These are phyloP conservation scores for Alternaria sp. DNA, from an alignment of 2,329 filamentous ascomycete species.

Conservation along the genomic window DNA sequence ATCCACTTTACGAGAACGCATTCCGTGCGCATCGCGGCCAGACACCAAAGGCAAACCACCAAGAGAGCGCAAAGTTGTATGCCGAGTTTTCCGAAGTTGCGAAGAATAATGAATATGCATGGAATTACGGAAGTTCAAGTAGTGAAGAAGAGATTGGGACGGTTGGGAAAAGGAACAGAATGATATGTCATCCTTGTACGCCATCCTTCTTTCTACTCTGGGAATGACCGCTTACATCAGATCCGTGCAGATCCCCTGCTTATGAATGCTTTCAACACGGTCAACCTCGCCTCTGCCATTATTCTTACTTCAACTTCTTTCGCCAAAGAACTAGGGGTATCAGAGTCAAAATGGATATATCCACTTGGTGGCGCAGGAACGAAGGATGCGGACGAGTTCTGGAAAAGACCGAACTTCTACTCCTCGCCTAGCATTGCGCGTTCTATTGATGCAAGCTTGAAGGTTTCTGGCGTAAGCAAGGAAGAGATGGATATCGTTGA, in stretches of 20 bases:
- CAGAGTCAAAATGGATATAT: slow-evolving; percentile 68
- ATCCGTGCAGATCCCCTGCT: slow-evolving; percentile 67
- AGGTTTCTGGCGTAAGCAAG: slow-evolving; percentile 57
- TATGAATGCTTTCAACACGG: slow-evolving; percentile 77
- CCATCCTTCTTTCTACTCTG: slow-evolving; percentile 8
- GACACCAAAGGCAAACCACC: slow-evolving; percentile 63
- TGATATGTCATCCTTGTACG: slow-evolving; percentile 74
- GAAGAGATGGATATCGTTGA: slow-evolving; percentile 69
- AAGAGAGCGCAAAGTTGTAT: slow-evolving; percentile 69
- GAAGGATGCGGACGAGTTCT: slow-evolving; percentile 67
- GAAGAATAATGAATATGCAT: slow-evolving; percentile 62
- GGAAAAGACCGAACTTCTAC: slow-evolving; percentile 68
- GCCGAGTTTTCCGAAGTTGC: slow-evolving; percentile 68
- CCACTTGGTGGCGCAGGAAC: slow-evolving; percentile 71
- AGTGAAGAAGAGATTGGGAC: slow-evolving; percentile 63
- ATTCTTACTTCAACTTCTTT: slow-evolving; percentile 67
- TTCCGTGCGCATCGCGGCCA: slow-evolving; percentile 67
- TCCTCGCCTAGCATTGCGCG: slow-evolving; percentile 66
- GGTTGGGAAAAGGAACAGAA: slow-evolving; percentile 66
- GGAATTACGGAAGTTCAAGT: slow-evolving; percentile 63
- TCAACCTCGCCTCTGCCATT: slow-evolving; percentile 70
- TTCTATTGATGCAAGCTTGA: slow-evolving; percentile 65
- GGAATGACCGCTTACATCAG: neutral
- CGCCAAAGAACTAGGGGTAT: slow-evolving; percentile 65
- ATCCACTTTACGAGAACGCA: slow-evolving; percentile 72